A percentile compares a stretch with the other conserved stretches of the same genome.
Evolutionary conservation across 225 moss, liverwort and hornwort genomes (phyloP).

Genomic region (Polytrichum commune): DNA sequence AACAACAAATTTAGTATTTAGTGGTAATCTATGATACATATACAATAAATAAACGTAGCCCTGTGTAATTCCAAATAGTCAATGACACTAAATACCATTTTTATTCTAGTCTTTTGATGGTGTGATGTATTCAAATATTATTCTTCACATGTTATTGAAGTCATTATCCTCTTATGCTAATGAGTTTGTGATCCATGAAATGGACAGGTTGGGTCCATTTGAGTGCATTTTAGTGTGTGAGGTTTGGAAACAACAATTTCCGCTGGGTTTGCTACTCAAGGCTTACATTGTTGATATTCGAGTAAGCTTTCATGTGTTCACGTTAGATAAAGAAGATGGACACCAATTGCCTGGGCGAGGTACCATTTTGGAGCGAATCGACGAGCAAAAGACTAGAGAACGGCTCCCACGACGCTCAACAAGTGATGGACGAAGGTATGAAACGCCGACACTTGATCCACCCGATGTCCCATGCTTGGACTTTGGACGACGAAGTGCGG

Average conservation of each 20-base stretch:
- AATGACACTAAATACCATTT: too few relatives aligned
- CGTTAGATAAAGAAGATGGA: slow-evolving; percentile 51
- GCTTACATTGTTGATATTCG: slow-evolving; percentile 66
- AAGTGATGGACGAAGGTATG: not conserved
- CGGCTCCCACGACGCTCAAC: slow-evolving; percentile 1
- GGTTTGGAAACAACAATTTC: slow-evolving; percentile 78
- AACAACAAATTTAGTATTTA: too few relatives aligned
- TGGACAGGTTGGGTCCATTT: slow-evolving; percentile 49
- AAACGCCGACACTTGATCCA: slow-evolving; percentile 33
- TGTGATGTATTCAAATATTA: too few relatives aligned
- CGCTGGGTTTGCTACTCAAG: slow-evolving; percentile 69
- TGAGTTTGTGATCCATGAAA: too few relatives aligned
- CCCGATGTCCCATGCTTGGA: slow-evolving; percentile 70
- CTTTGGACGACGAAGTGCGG: slow-evolving; percentile 56
- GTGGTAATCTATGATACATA: too few relatives aligned
- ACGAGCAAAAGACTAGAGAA: slow-evolving; percentile 18
- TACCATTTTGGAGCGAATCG: slow-evolving; percentile 31
- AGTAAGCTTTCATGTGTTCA: slow-evolving; percentile 67
- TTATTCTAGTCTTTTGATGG: too few relatives aligned
- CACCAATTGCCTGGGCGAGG: slow-evolving; percentile 46
- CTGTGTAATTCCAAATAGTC: too few relatives aligned
- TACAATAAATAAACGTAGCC: too few relatives aligned
- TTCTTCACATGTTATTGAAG: too few relatives aligned
- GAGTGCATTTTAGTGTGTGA: slow-evolving; percentile 80
- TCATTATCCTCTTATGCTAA: too few relatives aligned